Conservation (phyloP, 2,329 filamentous ascomycete genomes). For the Ophiostoma sp. region DNA sequence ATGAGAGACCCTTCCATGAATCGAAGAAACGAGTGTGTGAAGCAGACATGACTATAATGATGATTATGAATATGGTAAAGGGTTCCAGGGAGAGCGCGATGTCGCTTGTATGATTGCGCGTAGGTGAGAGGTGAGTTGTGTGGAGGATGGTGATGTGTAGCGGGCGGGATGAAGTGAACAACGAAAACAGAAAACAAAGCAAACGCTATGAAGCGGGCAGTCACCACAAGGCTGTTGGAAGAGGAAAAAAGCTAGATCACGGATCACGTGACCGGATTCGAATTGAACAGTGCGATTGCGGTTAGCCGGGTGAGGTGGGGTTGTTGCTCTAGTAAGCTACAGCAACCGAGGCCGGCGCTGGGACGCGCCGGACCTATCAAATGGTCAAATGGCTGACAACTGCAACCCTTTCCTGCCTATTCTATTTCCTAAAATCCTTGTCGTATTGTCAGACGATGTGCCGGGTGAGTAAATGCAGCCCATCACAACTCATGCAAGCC, state of each 20-base stretch:
- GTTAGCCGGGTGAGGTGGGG: background rate
- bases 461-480: background rate
- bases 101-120: background rate
- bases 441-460: background rate
- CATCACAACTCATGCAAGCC: background rate
- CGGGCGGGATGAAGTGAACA: background rate
- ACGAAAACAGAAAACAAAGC: no score
- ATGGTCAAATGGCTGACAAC: background rate
- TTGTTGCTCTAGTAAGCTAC: background rate
- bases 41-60: conserved; percentile 2
- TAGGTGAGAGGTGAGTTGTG: background rate
- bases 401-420: background rate
- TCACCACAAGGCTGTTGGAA: background rate
- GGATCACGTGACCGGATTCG: background rate
- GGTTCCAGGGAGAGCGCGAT: no score
- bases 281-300: background rate
- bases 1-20: conserved; percentile 8
- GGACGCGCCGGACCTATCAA: background rate
- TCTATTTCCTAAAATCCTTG: background rate
- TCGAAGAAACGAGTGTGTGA: conserved; percentile 1
- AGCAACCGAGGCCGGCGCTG: background rate
- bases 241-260: no score
- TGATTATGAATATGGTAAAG: background rate
- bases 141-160: background rate
- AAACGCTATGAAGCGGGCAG: background rate